A percentile compares a stretch with the other conserved stretches of the same genome.
These are phyloP conservation scores for Leccinellum luteum DNA, from an alignment of 768 basidiomycete genomes.

Conservation along the genomic window DNA sequence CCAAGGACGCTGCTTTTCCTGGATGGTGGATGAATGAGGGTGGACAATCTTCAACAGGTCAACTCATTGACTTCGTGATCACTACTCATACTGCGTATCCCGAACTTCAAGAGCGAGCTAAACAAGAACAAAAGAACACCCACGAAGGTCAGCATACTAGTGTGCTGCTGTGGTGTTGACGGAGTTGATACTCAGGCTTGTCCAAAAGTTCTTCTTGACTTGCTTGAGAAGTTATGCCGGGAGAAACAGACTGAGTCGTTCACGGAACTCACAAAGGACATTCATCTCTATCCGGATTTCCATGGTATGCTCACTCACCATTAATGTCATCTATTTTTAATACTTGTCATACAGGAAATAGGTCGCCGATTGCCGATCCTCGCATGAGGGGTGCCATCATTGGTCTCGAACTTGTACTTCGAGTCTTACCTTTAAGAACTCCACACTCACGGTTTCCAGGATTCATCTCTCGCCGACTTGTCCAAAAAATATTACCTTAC, in stretches of 20 bases:
- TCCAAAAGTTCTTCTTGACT: constrained; percentile 63
- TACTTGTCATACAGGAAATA: constrained; percentile 63
- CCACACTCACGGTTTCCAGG: constrained; percentile 37
- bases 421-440: neutral
- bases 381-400: constrained; percentile 90
- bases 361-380: constrained; percentile 95
- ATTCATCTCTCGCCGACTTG: constrained; percentile 73
- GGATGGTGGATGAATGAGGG: constrained; percentile 99
- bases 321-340: neutral
- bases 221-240: constrained; percentile 62
- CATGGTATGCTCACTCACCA: constrained; percentile 53
- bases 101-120: constrained; percentile 61
- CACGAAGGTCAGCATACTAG: constrained; percentile 44
- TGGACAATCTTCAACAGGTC: constrained; percentile 96
- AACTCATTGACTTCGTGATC: constrained; percentile 91
- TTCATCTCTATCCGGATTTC: constrained; percentile 95
- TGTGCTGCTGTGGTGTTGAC: neutral
- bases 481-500: constrained; percentile 89
- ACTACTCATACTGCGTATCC: constrained; percentile 86
- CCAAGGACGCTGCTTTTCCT: constrained; percentile 80
- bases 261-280: constrained; percentile 84
- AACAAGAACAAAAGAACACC: constrained; percentile 56
- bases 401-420: constrained; percentile 73
- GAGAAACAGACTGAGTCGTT: constrained; percentile 56
- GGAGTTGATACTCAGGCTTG: neutral